phyloP scores from a whole-genome alignment of 768 basidiomycete species.

The Filobasidium floriforme region DNA sequence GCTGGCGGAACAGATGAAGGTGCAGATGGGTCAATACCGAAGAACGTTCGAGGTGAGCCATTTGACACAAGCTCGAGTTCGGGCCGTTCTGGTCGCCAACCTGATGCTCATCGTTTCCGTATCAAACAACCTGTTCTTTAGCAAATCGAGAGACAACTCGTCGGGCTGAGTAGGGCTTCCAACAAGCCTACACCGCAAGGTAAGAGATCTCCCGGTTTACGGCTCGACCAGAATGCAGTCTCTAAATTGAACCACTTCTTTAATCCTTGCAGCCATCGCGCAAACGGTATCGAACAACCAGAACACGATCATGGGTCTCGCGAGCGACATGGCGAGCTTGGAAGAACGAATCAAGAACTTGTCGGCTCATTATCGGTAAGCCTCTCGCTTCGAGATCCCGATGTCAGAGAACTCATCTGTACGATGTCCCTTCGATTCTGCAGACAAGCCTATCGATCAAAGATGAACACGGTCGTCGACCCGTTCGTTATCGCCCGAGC shows the following conservation, averaged over 20 bases:
- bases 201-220: background rate
- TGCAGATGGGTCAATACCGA: slow-evolving; percentile 18
- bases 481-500: slow-evolving; percentile 16
- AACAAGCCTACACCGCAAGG: slow-evolving; percentile 21
- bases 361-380: slow-evolving; percentile 16
- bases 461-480: slow-evolving; percentile 23
- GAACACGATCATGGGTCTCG: slow-evolving; percentile 23
- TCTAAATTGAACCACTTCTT: background rate
- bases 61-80: background rate
- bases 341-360: slow-evolving; percentile 23
- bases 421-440: background rate
- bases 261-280: slow-evolving; percentile 10
- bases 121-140: background rate
- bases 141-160: slow-evolving; percentile 22
- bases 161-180: slow-evolving; percentile 10
- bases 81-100: background rate
- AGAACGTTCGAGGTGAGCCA: slow-evolving; percentile 13
- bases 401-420: background rate
- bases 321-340: slow-evolving; percentile 15
- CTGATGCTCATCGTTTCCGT: background rate
- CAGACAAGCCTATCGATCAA: slow-evolving; percentile 22
- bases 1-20: slow-evolving; percentile 18
- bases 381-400: background rate
- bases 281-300: slow-evolving; percentile 24
- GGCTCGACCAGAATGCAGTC: background rate